These are phyloP conservation scores for Tephrocybe sp. DNA, from an alignment of 768 basidiomycete genomes.

Conservation along the genomic window DNA sequence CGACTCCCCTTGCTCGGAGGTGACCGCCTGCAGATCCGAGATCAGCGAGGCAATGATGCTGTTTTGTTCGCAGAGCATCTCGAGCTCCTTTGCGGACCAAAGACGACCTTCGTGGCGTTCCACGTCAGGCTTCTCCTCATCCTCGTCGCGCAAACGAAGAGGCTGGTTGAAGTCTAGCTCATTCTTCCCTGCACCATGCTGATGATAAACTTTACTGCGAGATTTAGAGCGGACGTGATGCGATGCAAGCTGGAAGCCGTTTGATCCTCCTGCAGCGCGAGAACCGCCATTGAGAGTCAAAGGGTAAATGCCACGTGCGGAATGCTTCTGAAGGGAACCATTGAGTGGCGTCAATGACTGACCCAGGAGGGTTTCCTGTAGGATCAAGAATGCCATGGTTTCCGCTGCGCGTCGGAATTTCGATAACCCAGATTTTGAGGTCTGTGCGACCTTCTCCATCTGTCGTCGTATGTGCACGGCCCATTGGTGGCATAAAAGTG, in stretches of 20 bases:
- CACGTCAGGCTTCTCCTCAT: slow-evolving; percentile 12
- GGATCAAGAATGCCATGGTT: slow-evolving; percentile 74
- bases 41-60: slow-evolving; percentile 80
- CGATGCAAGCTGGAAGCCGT: slow-evolving; percentile 24
- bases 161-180: slow-evolving; percentile 52
- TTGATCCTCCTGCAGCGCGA: slow-evolving; percentile 12
- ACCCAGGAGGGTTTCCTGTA: slow-evolving; percentile 81
- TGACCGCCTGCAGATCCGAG: slow-evolving; percentile 55
- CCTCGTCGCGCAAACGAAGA: slow-evolving; percentile 14
- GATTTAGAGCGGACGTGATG: slow-evolving; percentile 65
- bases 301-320: slow-evolving; percentile 29
- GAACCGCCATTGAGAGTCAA: slow-evolving; percentile 13
- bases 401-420: slow-evolving; percentile 68
- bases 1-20: slow-evolving; percentile 37
- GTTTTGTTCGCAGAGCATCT: slow-evolving; percentile 86
- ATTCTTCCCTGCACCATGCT: slow-evolving; percentile 60
- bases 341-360: slow-evolving; percentile 14
- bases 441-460: slow-evolving; percentile 50
- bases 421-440: slow-evolving; percentile 35
- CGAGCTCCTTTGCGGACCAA: slow-evolving; percentile 84
- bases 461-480: slow-evolving; percentile 64
- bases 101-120: slow-evolving; percentile 44
- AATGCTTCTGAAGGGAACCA: slow-evolving; percentile 20
- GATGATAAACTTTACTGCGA: slow-evolving; percentile 67
- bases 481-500: slow-evolving; percentile 76